Evolutionary conservation across 768 basidiomycete genomes (phyloP).

Genomic region (Trametes coccinea): DNA sequence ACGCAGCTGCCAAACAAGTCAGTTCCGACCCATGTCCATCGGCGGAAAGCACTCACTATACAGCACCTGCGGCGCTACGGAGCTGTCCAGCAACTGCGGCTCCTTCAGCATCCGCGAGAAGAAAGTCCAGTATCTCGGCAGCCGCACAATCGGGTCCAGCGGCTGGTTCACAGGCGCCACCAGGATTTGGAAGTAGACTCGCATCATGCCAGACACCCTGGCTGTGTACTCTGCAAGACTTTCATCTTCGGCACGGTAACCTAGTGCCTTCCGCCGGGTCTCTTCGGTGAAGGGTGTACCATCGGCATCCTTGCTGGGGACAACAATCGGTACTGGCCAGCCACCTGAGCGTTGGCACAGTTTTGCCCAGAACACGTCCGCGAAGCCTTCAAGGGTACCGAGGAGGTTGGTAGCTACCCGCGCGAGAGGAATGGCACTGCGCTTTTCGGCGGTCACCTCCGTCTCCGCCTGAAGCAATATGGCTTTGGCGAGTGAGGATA

Average conservation of each 20-base stretch:
- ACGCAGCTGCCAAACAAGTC: slow-evolving; percentile 47
- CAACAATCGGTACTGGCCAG: slow-evolving; percentile 75
- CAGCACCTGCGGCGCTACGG: slow-evolving; percentile 67
- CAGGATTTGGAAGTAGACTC: slow-evolving; percentile 83
- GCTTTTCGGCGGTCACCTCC: slow-evolving; percentile 87
- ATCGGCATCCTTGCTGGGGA: slow-evolving; percentile 55
- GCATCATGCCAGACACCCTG: slow-evolving; percentile 76
- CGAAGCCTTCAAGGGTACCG: slow-evolving; percentile 52
- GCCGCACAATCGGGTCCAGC: slow-evolving; percentile 55
- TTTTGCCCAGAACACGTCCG: slow-evolving; percentile 78
- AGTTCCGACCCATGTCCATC: slow-evolving; percentile 10
- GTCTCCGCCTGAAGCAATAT: slow-evolving; percentile 92
- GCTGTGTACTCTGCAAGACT: slow-evolving; percentile 57
- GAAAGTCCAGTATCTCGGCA: slow-evolving; percentile 71
- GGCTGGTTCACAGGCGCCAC: slow-evolving; percentile 39
- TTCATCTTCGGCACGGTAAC: slow-evolving; percentile 59
- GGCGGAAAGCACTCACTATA: slow-evolving; percentile 48
- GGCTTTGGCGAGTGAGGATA: slow-evolving; percentile 87
- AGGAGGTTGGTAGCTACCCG: slow-evolving; percentile 73
- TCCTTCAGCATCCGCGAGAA: slow-evolving; percentile 62
- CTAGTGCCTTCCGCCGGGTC: slow-evolving; percentile 52
- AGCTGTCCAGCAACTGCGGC: slow-evolving; percentile 50
- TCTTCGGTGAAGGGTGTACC: slow-evolving; percentile 45
- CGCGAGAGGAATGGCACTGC: slow-evolving; percentile 81
- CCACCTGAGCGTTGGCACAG: slow-evolving; percentile 86